Evolutionary conservation across 306 rosid genomes (phyloP).

Genomic region (Lupinus albus): DNA sequence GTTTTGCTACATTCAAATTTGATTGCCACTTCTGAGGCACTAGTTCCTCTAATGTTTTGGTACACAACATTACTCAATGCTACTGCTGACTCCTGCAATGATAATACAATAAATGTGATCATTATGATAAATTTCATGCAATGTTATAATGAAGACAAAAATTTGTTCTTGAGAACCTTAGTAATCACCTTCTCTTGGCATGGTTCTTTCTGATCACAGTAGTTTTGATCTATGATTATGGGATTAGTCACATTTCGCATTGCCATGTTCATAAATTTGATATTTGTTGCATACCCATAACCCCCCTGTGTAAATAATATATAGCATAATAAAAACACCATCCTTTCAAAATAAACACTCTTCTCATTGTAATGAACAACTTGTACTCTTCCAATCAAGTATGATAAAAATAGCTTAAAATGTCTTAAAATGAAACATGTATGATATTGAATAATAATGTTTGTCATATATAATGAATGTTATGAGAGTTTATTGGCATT

Average conservation of each 20-base stretch:
- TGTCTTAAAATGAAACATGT: background rate
- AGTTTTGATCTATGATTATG: constrained; percentile 82
- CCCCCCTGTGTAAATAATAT: constrained; percentile 61
- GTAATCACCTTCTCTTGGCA: constrained; percentile 61
- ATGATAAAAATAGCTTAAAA: no score
- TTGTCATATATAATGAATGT: background rate
- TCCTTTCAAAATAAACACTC: background rate
- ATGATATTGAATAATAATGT: no score
- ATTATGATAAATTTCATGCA: constrained; percentile 7
- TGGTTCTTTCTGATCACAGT: constrained; percentile 62
- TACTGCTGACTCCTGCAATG: constrained; percentile 64
- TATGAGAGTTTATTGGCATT: background rate
- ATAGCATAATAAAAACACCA: constrained; percentile 3
- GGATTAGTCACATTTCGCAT: constrained; percentile 80
- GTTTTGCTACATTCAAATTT: constrained; percentile 61
- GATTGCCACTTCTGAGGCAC: constrained; percentile 71
- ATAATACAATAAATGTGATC: background rate
- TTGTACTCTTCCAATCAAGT: background rate
- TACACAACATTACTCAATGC: constrained; percentile 56
- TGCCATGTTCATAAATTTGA: constrained; percentile 53
- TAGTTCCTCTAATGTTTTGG: constrained; percentile 71
- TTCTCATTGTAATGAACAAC: background rate
- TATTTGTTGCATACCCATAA: constrained; percentile 68
- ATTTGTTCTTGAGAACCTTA: background rate
- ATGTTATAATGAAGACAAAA: background rate